Evolutionary conservation across 306 rosid genomes (phyloP), one percentile per base, ranked within the genome.

Genomic region (Cucurbita maxima): DNA sequence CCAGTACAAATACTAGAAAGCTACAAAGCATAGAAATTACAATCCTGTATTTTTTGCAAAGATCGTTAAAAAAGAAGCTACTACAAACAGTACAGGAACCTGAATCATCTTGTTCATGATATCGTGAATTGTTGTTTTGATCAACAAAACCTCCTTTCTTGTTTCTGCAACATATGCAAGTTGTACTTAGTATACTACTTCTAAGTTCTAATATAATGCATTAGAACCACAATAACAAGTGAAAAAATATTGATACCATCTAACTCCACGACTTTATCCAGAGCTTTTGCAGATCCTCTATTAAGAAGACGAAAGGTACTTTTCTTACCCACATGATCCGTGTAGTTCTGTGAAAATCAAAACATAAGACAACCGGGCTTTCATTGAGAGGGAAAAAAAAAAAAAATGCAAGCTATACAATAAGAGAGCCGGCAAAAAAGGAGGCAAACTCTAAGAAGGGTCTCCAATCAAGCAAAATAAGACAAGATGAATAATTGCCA

Each of bases 211-310:
- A 74, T 19, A 62, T 36, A 19, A 69, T 77, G 74, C 50, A 77
- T 66, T 54, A 47, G 55, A 25, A 40, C n/a, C 58, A 22, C 15
- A 71, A 52, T 16, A 52, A 79, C 14, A 71, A 78, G 48, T 36
- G 51, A 63, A 52, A 63, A 30, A 18, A 53, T 66, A 58, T 43
- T 36, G 57, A 70, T 89, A 95, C 99, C 97, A 86, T 95, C 99
- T 79, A 95, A 86, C 80, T 86, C 93, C 13, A 73, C 91, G 54
- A 91, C 99, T 91, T 89, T 95, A 80, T 91, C 97, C 75, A 95
- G 91, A 57, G 99, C 96, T 85, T 91, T 91, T 41, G 99, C 97
- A 44, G 99, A 95, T 78, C 99, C 99, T 76, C 97, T 84, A 73
- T 95, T 95, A 22, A 95, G 96, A 72, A 95, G 97, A 72, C 99